phyloP scores from a whole-genome alignment of 2,329 filamentous ascomycete species.

The Fusarium coicis region DNA sequence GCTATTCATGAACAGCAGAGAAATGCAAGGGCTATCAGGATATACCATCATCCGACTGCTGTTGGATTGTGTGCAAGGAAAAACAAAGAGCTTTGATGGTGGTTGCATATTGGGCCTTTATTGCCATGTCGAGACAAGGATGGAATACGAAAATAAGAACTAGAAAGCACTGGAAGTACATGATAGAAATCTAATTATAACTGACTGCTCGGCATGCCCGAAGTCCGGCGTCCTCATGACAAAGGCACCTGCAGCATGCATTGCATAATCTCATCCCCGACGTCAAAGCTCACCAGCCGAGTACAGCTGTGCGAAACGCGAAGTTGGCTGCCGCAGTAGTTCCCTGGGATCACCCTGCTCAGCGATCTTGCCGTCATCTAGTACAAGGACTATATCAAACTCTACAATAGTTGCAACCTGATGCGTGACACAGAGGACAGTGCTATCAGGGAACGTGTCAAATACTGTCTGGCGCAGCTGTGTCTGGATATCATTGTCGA shows the following conservation, averaged over 20 bases:
- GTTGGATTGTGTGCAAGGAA: rapidly evolving
- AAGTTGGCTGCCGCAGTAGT: neutral
- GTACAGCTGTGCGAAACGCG: neutral
- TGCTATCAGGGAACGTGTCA: neutral
- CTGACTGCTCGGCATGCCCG: neutral
- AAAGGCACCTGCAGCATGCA: neutral
- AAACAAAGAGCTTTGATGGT: neutral
- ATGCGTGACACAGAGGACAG: neutral
- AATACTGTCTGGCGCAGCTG: neutral
- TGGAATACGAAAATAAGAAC: neutral
- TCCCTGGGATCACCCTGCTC: neutral
- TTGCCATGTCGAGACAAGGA: neutral
- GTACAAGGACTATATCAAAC: neutral
- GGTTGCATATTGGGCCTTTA: neutral
- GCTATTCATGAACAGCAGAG: neutral
- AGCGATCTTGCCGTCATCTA: neutral
- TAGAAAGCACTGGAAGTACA: neutral
- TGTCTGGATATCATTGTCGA: neutral
- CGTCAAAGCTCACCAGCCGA: neutral
- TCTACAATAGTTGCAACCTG: neutral
- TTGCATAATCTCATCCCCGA: neutral
- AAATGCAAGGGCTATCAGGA: rapidly evolving
- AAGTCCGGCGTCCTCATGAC: neutral
- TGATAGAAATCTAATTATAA: neutral
- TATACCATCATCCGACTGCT: rapidly evolving